Conservation (phyloP, 139 green algal genomes). For the Deuterostichococcus epilithicus region DNA sequence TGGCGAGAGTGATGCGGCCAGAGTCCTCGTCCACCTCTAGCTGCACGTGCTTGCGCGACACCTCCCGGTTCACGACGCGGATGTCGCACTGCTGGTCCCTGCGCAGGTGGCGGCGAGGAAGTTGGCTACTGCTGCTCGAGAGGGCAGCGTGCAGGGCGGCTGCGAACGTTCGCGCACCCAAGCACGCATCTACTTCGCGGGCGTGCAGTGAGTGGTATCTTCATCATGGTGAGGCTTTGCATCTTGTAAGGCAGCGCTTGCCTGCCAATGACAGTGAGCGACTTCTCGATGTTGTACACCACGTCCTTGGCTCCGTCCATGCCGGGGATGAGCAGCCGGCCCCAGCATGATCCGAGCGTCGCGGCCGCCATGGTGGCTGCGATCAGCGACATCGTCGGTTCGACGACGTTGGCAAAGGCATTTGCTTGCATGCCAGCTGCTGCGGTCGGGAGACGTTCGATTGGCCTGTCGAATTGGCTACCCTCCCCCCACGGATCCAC, state of each 20-base stretch:
- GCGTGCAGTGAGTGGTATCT: neutral
- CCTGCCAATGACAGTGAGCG: slow-evolving; percentile 33
- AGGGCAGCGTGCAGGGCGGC: neutral
- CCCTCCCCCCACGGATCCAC: no score
- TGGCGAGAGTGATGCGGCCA: slow-evolving; percentile 12
- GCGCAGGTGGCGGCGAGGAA: neutral
- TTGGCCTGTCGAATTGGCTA: no score
- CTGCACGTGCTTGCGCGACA: slow-evolving; percentile 39
- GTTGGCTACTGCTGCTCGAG: neutral
- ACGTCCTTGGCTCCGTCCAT: slow-evolving; percentile 28
- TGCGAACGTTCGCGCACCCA: neutral
- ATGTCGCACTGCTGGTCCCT: slow-evolving; percentile 48
- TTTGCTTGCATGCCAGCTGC: no score
- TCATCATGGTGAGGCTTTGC: slow-evolving; percentile 19
- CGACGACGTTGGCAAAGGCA: neutral
- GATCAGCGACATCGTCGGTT: no score
- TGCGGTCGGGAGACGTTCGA: no score
- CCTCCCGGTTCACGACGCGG: slow-evolving; percentile 36
- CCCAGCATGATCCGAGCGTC: neutral
- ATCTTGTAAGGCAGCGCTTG: slow-evolving; percentile 16
- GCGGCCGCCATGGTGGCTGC: neutral
- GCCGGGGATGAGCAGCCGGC: slow-evolving; percentile 26
- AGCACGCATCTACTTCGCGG: neutral
- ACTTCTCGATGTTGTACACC: slow-evolving; percentile 38
- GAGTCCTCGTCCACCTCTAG: slow-evolving; percentile 29